These are phyloP conservation scores for Aspergillus indologenus DNA, from an alignment of 495 filamentous ascomycete species.

Conservation along the genomic window DNA sequence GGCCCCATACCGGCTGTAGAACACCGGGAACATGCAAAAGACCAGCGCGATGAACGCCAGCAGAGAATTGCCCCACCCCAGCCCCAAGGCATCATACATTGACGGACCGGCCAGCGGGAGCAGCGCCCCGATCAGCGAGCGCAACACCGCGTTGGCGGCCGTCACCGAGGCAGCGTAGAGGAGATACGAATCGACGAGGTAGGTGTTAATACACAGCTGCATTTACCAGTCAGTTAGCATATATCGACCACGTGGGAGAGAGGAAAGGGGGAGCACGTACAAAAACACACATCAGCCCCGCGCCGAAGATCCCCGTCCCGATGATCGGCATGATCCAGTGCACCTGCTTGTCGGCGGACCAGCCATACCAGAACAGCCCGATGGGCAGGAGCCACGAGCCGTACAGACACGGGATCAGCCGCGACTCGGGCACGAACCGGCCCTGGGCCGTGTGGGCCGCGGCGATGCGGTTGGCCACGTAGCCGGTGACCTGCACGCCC, in stretches of 20 bases:
- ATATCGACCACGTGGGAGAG: too few relatives aligned
- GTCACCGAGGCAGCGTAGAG: conserved; percentile 68
- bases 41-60: conserved; percentile 46
- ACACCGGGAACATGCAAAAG: conserved; percentile 36
- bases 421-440: not conserved
- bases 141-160: conserved; percentile 54
- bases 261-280: not conserved
- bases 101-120: conserved; percentile 41
- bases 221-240: not conserved
- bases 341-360: not conserved
- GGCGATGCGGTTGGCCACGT: not conserved
- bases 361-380: conserved; percentile 8
- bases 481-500: not conserved
- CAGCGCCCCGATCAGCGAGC: conserved; percentile 60
- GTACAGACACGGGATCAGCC: not conserved
- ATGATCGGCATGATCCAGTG: conserved; percentile 9
- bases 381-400: not conserved
- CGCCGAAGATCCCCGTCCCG: not conserved
- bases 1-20: conserved; percentile 41
- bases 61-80: conserved; percentile 46
- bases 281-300: conserved; percentile 2
- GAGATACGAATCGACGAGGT: conserved; percentile 65
- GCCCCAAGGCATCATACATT: conserved; percentile 42
- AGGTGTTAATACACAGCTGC: conserved; percentile 38
- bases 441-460: not conserved